phyloP scores from a whole-genome alignment of 2,329 filamentous ascomycete genomes.

The Aspergillus texensis region DNA sequence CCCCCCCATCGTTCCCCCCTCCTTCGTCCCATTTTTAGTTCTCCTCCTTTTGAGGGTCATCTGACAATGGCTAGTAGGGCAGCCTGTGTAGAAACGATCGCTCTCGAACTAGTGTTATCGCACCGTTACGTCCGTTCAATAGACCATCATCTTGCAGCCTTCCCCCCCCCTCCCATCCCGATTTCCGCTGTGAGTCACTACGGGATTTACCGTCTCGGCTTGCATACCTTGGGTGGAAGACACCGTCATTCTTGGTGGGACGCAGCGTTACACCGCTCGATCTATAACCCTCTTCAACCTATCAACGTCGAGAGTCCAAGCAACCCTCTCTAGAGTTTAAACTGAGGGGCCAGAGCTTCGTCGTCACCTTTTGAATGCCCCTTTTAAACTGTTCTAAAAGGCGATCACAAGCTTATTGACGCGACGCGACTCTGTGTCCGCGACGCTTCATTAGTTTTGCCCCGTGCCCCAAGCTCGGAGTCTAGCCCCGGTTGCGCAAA shows the following conservation, averaged over 20 bases:
- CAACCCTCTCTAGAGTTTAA: background rate
- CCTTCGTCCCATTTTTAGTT: conserved; percentile 4
- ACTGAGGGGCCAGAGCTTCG: background rate
- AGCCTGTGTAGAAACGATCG: conserved; percentile 21
- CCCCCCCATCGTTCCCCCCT: background rate
- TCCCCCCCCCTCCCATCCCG: conserved; percentile 7
- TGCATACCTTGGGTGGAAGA: conserved; percentile 16
- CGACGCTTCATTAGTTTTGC: conserved; percentile 17
- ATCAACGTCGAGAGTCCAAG: background rate
- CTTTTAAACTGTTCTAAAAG: conserved; percentile 5
- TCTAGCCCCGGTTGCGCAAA: conserved; percentile 26
- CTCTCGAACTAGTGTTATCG: conserved; percentile 17
- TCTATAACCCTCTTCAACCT: conserved; percentile 1
- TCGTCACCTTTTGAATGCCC: background rate
- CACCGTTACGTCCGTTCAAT: conserved; percentile 15
- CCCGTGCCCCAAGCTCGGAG: conserved; percentile 26
- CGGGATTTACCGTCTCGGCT: conserved; percentile 15
- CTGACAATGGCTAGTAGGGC: conserved; percentile 24
- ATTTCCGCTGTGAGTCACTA: conserved; percentile 15
- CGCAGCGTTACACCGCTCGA: conserved; percentile 2
- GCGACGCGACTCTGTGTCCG: conserved; percentile 10
- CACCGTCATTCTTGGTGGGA: conserved; percentile 7
- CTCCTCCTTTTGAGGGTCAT: conserved; percentile 17
- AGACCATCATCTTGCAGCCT: conserved; percentile 18
- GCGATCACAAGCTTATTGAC: conserved; percentile 28